Evolutionary conservation across 2,329 filamentous ascomycete genomes (phyloP), one percentile per base, ranked within the genome.

Genomic region (Pestalotiopsis sp.): DNA sequence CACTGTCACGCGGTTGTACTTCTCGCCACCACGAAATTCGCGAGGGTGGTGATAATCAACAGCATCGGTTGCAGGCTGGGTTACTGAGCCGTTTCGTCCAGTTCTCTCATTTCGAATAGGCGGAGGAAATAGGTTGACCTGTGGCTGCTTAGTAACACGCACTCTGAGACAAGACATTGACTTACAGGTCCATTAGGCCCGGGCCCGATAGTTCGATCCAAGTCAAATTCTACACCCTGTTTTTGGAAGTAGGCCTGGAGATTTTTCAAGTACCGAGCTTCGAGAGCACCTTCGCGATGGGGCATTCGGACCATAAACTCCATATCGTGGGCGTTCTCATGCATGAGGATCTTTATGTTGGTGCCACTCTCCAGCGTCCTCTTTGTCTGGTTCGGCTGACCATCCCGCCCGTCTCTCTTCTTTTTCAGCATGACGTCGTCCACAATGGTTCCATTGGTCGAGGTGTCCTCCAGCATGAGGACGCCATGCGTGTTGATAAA

Each of bases 381-480:
- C 72, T 73, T 84, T 71, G 77, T 83, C 45, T 78, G 76, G 69
- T 74, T 79, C 71, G 76, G 68, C 67, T 79, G 72, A 27, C 78
- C 73, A 62, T 82, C 81, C 14, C 56, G 65, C 4, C 52, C 36
- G n/a, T 66, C 65, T n/a, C 65, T 66, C 25, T 77, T 75, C 63
- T 81, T 83, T 73, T 86, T 90, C 68, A 99, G 85, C 45, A 93
- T 83, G 20, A 85, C 83, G 27, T 89, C 86, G 80, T 98, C 95
- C 68, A 98, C 93, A 69, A 93, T 85, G 4, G 96, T 98, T 36
- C 96, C 96, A 76, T 98, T 99, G n/a, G 94, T 98, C 0, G 96
- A 98, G 77, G 91, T 88, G 77, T 99, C 96, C 79, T 97, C 91
- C 13, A 98, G 84, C 94, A 99, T 97, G 72, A 98, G 86, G 68